Evolutionary conservation across 768 basidiomycete species (phyloP).

Genomic region (Tricholoma saponaceum): DNA sequence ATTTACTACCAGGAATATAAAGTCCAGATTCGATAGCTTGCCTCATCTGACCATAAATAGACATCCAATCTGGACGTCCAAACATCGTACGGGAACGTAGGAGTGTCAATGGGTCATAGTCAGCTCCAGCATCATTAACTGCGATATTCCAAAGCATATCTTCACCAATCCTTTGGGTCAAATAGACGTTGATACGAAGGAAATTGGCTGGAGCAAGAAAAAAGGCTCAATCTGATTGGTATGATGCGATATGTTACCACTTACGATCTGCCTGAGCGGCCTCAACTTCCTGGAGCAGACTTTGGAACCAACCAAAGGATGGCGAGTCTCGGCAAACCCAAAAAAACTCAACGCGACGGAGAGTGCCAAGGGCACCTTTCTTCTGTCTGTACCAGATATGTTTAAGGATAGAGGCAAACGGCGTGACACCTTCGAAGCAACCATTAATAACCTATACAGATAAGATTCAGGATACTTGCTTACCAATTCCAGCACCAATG

Average conservation of each 20-base stretch:
- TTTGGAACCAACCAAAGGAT: constrained; percentile 98
- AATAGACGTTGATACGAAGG: constrained; percentile 86
- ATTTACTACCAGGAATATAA: constrained; percentile 75
- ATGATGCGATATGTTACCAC: constrained; percentile 23
- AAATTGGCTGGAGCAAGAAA: constrained; percentile 66
- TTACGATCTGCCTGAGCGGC: constrained; percentile 84
- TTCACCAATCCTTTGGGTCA: constrained; percentile 81
- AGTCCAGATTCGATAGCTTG: constrained; percentile 78
- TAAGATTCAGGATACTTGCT: constrained; percentile 15
- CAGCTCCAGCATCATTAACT: constrained; percentile 80
- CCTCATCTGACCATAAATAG: constrained; percentile 71
- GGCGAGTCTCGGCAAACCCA: constrained; percentile 93
- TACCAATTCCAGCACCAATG: constrained; percentile 91
- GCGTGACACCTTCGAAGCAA: constrained; percentile 67
- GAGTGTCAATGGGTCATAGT: constrained; percentile 86
- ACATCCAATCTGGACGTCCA: constrained; percentile 87
- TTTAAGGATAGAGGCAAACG: constrained; percentile 92
- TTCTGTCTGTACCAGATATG: constrained; percentile 95
- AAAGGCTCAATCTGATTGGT: constrained; percentile 3
- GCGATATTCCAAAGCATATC: constrained; percentile 93
- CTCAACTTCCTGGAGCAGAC: constrained; percentile 82
- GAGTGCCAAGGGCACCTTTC: constrained; percentile 68
- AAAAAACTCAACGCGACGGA: constrained; percentile 90
- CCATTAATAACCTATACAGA: constrained; percentile 2
- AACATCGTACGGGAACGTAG: constrained; percentile 88